Evolutionary conservation across 2,329 filamentous ascomycete genomes (phyloP).

Genomic region (Colletotrichum destructivum): DNA sequence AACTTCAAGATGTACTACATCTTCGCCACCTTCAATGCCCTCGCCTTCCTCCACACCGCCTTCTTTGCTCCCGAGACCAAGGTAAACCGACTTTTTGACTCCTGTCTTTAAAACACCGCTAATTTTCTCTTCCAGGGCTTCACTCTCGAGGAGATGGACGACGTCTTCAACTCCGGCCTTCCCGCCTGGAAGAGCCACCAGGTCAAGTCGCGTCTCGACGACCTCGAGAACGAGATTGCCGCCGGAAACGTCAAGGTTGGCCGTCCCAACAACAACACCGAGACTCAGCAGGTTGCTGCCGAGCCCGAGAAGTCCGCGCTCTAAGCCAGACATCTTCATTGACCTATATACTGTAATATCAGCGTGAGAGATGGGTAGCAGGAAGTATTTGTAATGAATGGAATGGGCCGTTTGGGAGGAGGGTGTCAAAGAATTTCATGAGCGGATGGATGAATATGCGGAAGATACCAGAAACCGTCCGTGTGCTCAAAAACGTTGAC

Average conservation of each 20-base stretch:
- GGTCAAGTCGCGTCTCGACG: constrained; percentile 62
- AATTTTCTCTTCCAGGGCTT: constrained; percentile 61
- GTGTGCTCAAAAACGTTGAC: not conserved
- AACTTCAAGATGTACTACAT: constrained; percentile 80
- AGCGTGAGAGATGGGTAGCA: too few relatives aligned
- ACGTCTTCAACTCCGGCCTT: constrained; percentile 75
- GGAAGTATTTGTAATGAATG: not conserved
- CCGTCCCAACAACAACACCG: not conserved
- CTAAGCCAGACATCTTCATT: not conserved
- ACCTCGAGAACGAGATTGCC: constrained; percentile 64
- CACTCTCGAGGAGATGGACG: constrained; percentile 83
- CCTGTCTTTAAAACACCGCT: not conserved
- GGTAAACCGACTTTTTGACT: not conserved
- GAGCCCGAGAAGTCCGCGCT: constrained; percentile 31
- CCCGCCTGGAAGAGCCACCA: constrained; percentile 70
- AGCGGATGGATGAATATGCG: too few relatives aligned
- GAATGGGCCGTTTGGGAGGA: not conserved
- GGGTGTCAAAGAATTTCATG: not conserved
- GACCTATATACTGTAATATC: not conserved
- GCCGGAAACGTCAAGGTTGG: constrained; percentile 58
- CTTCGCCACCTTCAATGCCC: constrained; percentile 80
- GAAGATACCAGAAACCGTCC: not conserved
- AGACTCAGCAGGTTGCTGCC: not conserved
- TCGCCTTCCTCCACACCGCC: constrained; percentile 78
- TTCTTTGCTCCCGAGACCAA: constrained; percentile 76